Evolutionary conservation across 148 eudicot genomes (phyloP).

Genomic region (Spergularia marina): DNA sequence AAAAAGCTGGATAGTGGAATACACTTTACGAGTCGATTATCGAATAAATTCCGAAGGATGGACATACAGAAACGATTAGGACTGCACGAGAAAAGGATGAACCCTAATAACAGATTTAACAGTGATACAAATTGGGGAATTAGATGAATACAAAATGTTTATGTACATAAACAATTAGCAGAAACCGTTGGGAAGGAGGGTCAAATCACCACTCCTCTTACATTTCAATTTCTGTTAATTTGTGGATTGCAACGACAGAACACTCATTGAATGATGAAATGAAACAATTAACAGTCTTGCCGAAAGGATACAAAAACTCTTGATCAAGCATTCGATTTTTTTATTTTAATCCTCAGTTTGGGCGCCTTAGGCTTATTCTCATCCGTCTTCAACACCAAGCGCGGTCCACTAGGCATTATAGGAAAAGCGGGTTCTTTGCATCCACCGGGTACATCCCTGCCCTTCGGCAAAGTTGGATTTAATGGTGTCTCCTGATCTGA

Average conservation of each 20-base stretch:
- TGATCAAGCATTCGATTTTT: constrained; percentile 38
- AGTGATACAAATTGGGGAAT: background rate
- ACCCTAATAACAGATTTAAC: no score
- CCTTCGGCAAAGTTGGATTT: constrained; percentile 17
- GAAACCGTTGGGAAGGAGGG: background rate
- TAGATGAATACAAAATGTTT: background rate
- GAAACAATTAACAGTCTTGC: no score
- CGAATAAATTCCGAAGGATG: no score
- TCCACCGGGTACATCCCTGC: constrained; percentile 13
- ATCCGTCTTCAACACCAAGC: constrained; percentile 26
- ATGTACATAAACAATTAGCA: background rate
- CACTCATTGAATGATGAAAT: background rate
- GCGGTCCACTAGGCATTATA: constrained; percentile 31
- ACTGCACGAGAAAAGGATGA: no score
- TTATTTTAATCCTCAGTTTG: constrained; percentile 67
- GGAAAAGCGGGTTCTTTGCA: constrained; percentile 14
- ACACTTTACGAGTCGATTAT: no score
- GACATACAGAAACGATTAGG: no score
- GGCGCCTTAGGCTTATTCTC: constrained; percentile 35
- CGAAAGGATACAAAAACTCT: no score
- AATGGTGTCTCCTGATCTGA: constrained; percentile 12
- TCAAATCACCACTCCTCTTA: background rate
- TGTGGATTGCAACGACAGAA: background rate
- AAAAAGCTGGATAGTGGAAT: no score
- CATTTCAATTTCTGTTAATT: background rate